phyloP scores from a whole-genome alignment of 371 early-diverging fungal genomes.

The Batkoa obscura region DNA sequence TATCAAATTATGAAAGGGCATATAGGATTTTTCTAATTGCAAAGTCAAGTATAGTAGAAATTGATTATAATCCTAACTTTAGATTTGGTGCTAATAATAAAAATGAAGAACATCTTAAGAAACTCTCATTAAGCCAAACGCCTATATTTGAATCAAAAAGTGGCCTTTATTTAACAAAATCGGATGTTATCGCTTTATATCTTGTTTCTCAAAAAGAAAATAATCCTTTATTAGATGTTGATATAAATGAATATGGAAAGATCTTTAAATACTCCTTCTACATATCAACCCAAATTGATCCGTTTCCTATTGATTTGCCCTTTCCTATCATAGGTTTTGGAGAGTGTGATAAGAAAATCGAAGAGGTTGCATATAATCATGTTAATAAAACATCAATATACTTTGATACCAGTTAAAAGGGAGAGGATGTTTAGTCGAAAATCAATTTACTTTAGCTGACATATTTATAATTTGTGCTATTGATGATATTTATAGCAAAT shows the following conservation, averaged over 20 bases:
- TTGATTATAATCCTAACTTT: constrained; percentile 35
- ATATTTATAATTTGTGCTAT: constrained; percentile 17
- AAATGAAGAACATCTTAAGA: constrained; percentile 53
- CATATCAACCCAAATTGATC: constrained; percentile 25
- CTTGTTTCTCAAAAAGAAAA: constrained; percentile 41
- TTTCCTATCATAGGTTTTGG: constrained; percentile 38
- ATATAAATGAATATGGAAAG: constrained; percentile 46
- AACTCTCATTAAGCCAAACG: constrained; percentile 34
- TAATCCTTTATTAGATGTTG: constrained; percentile 37
- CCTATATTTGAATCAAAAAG: constrained; percentile 54
- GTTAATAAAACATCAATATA: constrained; percentile 33
- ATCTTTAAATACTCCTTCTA: constrained; percentile 62
- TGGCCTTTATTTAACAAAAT: constrained; percentile 48
- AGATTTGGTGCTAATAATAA: constrained; percentile 47
- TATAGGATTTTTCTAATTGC: constrained; percentile 51
- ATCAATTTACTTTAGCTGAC: constrained; percentile 77
- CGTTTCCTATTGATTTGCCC: not conserved
- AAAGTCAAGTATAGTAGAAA: constrained; percentile 48
- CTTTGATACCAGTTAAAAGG: constrained; percentile 49
- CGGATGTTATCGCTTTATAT: constrained; percentile 39
- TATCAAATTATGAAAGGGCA: constrained; percentile 24
- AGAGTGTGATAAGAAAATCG: constrained; percentile 42
- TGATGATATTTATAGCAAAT: no score
- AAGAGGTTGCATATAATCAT: constrained; percentile 45
- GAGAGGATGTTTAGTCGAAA: constrained; percentile 80